A percentile compares a stretch with the other conserved stretches of the same genome.
phyloP scores from a whole-genome alignment of 768 basidiomycete genomes.

The Serendipita sp. region DNA sequence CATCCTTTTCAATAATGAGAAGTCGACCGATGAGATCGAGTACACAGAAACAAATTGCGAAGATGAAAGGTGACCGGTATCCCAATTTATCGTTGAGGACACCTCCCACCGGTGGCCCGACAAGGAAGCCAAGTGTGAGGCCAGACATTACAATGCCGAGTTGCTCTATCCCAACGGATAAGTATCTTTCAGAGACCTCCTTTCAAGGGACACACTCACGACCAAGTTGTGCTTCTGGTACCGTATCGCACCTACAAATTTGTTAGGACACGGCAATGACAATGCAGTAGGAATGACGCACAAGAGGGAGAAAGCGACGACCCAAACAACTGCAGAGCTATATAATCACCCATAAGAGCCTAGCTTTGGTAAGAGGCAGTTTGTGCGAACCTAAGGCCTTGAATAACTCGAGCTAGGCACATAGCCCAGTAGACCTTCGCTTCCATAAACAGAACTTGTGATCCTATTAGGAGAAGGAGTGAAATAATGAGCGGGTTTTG shows the following conservation, averaged over 20 bases:
- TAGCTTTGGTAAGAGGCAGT: neutral
- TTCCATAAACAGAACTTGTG: conserved; percentile 48
- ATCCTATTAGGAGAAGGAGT: conserved; percentile 32
- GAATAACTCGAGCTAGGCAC: conserved; percentile 40
- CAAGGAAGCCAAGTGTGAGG: conserved; percentile 37
- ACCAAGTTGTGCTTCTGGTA: conserved; percentile 32
- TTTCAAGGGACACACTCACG: conserved; percentile 21
- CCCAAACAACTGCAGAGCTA: conserved; percentile 43
- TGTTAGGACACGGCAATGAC: neutral
- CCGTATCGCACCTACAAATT: conserved; percentile 35
- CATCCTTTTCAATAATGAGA: conserved; percentile 40
- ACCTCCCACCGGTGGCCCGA: conserved; percentile 45
- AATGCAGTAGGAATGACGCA: conserved; percentile 15
- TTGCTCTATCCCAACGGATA: conserved; percentile 25
- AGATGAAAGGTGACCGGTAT: conserved; percentile 44
- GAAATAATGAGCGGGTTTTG: conserved; percentile 35
- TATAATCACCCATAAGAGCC: neutral
- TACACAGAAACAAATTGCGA: conserved; percentile 28
- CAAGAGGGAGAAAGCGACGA: conserved; percentile 45
- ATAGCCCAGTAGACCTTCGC: conserved; percentile 39
- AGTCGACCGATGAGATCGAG: conserved; percentile 38
- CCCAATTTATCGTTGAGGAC: conserved; percentile 37
- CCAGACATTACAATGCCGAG: conserved; percentile 46
- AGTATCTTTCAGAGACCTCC: neutral
- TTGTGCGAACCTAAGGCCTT: conserved; percentile 27